A percentile compares a stretch with the other conserved stretches of the same genome.
phyloP scores from a whole-genome alignment of 306 rosid genomes.

The Glycine latifolia region DNA sequence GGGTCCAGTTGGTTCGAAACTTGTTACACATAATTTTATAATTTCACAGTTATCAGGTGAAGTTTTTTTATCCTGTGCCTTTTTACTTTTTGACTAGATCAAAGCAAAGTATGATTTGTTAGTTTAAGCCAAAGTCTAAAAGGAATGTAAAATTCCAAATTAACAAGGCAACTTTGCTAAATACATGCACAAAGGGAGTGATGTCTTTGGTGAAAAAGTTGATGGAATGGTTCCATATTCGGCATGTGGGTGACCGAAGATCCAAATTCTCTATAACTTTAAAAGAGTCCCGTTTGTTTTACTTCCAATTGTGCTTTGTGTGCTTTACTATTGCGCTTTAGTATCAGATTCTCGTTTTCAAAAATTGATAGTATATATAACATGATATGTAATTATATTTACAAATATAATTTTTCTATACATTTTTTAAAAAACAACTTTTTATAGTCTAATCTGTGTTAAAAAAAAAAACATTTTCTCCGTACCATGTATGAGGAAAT shows the following conservation, averaged over 20 bases:
- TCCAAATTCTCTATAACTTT: conserved; percentile 43
- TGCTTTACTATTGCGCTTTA: background rate
- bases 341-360: background rate
- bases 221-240: conserved; percentile 52
- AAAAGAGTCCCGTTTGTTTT: conserved; percentile 35
- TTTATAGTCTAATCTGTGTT: background rate
- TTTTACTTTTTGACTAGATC: background rate
- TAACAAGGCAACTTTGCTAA: conserved; percentile 17
- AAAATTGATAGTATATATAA: background rate
- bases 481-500: background rate
- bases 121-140: background rate
- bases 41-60: conserved; percentile 37
- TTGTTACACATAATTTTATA: conserved; percentile 19
- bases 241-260: conserved; percentile 51
- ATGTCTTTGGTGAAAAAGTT: conserved; percentile 39
- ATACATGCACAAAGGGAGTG: conserved; percentile 45
- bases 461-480: background rate
- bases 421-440: background rate
- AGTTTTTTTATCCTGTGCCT: conserved; percentile 3
- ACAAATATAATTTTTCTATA: background rate
- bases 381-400: background rate
- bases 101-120: conserved; percentile 25
- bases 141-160: background rate
- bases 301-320: conserved; percentile 22
- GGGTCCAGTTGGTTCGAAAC: conserved; percentile 43